Percentiles rank a stretch among this genome's conserved stretches.
These are phyloP conservation scores for Lactifluus volemus DNA, from an alignment of 768 basidiomycete genomes.

Conservation along the genomic window DNA sequence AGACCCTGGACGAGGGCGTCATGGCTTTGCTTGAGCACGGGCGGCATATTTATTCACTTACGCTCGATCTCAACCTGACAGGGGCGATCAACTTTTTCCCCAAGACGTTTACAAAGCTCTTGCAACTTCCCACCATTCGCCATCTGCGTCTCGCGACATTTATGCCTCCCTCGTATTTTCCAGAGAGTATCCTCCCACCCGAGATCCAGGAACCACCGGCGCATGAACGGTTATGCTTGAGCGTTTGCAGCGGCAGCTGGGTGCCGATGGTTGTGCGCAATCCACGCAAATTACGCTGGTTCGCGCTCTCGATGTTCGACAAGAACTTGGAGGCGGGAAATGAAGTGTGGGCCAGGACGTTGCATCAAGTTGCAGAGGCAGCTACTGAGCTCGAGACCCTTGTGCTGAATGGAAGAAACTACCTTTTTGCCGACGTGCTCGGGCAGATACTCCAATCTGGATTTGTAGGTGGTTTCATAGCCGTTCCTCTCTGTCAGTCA, in stretches of 20 bases:
- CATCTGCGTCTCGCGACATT: background rate
- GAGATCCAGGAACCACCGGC: background rate
- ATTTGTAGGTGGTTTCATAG: background rate
- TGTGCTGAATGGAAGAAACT: background rate
- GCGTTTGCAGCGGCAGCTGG: background rate
- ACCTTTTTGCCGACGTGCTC: background rate
- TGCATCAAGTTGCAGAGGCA: background rate
- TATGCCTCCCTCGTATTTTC: background rate
- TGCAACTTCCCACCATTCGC: constrained; percentile 5
- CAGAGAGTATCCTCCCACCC: background rate
- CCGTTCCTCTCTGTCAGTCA: background rate
- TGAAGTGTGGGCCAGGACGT: background rate
- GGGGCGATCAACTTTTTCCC: background rate
- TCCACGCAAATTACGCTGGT: constrained; percentile 12
- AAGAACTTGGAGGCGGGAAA: background rate
- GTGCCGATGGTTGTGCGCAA: background rate
- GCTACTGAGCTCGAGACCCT: constrained; percentile 7
- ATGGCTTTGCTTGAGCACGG: background rate
- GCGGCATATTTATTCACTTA: background rate
- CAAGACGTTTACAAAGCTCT: background rate
- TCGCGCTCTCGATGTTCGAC: background rate
- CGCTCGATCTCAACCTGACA: background rate
- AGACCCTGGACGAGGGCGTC: background rate
- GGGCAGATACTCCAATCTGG: background rate
- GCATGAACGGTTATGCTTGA: background rate